These are phyloP conservation scores for Citrus sinensis DNA, from an alignment of 345 rosid genomes.

Conservation along the genomic window DNA sequence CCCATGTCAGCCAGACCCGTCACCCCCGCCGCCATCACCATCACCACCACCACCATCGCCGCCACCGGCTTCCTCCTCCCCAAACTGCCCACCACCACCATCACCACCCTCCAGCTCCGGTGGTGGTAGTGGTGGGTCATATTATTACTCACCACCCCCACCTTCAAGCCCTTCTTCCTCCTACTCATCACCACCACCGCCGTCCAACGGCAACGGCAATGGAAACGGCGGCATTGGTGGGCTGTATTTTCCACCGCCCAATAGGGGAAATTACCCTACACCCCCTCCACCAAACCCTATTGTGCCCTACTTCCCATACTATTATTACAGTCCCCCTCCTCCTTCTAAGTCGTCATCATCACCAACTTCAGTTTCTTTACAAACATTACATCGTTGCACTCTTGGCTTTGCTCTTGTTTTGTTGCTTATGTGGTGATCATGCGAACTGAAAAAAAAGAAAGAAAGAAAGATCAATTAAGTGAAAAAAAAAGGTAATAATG, in stretches of 20 bases:
- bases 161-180: conserved; percentile 43
- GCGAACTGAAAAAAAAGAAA: not conserved
- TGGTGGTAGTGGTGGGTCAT: conserved; percentile 33
- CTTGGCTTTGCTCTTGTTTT: conserved; percentile 15
- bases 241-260: conserved; percentile 57
- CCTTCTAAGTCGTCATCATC: conserved; percentile 18
- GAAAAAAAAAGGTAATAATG: conserved; percentile 26
- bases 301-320: conserved; percentile 96
- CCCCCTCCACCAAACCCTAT: conserved; percentile 97
- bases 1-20: conserved; percentile 46
- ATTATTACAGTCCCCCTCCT: conserved; percentile 72
- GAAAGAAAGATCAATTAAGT: not conserved
- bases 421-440: conserved; percentile 18
- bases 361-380: not conserved
- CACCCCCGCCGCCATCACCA: conserved; percentile 53
- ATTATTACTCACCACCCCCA: conserved; percentile 70
- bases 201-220: conserved; percentile 4
- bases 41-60: conserved; percentile 39
- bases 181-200: conserved; percentile 53
- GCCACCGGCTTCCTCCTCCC: conserved; percentile 36
- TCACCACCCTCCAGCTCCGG: conserved; percentile 34
- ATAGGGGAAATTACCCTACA: conserved; percentile 35
- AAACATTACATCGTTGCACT: not conserved
- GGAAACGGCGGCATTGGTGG: conserved; percentile 45
- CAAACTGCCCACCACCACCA: conserved; percentile 62